Evolutionary conservation across 208 protist genomes (phyloP).

Genomic region (Leishmania lainsoni): DNA sequence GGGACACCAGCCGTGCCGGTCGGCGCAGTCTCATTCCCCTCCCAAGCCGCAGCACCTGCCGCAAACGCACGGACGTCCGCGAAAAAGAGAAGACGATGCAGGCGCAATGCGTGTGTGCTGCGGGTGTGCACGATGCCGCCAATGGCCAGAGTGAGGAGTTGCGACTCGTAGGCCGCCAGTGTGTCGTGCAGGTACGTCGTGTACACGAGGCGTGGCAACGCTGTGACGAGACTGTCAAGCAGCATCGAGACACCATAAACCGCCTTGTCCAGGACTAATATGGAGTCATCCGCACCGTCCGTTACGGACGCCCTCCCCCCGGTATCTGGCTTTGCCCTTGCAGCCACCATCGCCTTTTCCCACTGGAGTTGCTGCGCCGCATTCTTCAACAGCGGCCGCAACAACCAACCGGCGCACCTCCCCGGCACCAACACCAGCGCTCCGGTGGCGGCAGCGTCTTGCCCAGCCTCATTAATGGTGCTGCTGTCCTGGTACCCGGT

Average conservation of each 20-base stretch:
- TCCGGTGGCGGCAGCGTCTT: neutral
- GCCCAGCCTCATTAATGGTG: neutral
- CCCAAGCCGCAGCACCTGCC: slow-evolving; percentile 10
- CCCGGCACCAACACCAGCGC: slow-evolving; percentile 13
- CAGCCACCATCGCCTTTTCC: slow-evolving; percentile 31
- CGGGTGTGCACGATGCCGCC: slow-evolving; percentile 43
- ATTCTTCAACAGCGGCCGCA: slow-evolving; percentile 63
- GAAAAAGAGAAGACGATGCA: slow-evolving; percentile 57
- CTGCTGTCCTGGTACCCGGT: neutral
- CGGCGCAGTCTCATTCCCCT: neutral
- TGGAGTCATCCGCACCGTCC: neutral
- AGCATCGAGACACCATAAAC: slow-evolving; percentile 34
- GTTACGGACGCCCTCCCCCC: neutral
- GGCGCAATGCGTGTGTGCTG: slow-evolving; percentile 28
- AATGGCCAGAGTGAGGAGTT: slow-evolving; percentile 39
- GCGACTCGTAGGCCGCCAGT: slow-evolving; percentile 47
- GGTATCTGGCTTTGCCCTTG: slow-evolving; percentile 11
- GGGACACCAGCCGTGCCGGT: neutral
- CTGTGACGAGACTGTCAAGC: slow-evolving; percentile 31
- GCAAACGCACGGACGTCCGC: slow-evolving; percentile 48
- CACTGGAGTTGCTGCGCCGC: slow-evolving; percentile 48
- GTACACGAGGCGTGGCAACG: slow-evolving; percentile 39
- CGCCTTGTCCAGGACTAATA: slow-evolving; percentile 42
- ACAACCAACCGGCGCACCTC: slow-evolving; percentile 45
- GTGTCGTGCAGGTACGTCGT: slow-evolving; percentile 53